Evolutionary conservation across 768 basidiomycete species (phyloP).

Genomic region (Megacollybia marginata): DNA sequence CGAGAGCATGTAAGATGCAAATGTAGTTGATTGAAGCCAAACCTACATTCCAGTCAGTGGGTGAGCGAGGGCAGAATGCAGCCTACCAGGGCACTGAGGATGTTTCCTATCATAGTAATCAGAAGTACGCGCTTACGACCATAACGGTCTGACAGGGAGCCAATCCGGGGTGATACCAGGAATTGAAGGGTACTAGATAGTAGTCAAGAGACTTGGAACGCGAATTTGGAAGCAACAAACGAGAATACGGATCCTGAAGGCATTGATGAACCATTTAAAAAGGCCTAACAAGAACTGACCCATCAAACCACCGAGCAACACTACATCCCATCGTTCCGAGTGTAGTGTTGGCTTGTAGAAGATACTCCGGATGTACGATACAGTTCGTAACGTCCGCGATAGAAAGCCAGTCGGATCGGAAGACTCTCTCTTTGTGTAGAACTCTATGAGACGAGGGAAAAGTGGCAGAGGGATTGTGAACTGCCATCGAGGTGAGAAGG

Average conservation of each 20-base stretch:
- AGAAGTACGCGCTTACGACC: slow-evolving; percentile 83
- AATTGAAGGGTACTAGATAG: slow-evolving; percentile 68
- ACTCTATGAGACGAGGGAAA: slow-evolving; percentile 95
- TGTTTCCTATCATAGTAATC: slow-evolving; percentile 87
- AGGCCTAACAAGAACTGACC: neutral
- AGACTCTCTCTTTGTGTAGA: slow-evolving; percentile 80
- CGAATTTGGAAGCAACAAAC: slow-evolving; percentile 36
- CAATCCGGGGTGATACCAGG: slow-evolving; percentile 76
- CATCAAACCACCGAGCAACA: slow-evolving; percentile 63
- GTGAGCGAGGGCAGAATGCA: no score
- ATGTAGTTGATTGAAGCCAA: slow-evolving; percentile 87
- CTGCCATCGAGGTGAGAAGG: no score
- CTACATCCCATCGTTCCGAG: slow-evolving; percentile 85
- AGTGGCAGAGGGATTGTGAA: slow-evolving; percentile 95
- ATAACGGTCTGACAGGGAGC: slow-evolving; percentile 80
- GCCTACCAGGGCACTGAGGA: slow-evolving; percentile 77
- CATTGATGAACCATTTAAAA: slow-evolving; percentile 27
- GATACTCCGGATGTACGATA: slow-evolving; percentile 58
- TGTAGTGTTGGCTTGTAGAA: slow-evolving; percentile 54
- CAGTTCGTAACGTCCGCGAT: slow-evolving; percentile 57
- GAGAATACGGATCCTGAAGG: slow-evolving; percentile 92
- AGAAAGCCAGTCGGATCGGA: slow-evolving; percentile 66
- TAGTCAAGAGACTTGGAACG: slow-evolving; percentile 20
- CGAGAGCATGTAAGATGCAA: slow-evolving; percentile 84
- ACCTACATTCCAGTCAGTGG: no score